Evolutionary conservation across 1,284 basidiomycete genomes (phyloP).

Genomic region (Cryptococcus depauperatus): DNA sequence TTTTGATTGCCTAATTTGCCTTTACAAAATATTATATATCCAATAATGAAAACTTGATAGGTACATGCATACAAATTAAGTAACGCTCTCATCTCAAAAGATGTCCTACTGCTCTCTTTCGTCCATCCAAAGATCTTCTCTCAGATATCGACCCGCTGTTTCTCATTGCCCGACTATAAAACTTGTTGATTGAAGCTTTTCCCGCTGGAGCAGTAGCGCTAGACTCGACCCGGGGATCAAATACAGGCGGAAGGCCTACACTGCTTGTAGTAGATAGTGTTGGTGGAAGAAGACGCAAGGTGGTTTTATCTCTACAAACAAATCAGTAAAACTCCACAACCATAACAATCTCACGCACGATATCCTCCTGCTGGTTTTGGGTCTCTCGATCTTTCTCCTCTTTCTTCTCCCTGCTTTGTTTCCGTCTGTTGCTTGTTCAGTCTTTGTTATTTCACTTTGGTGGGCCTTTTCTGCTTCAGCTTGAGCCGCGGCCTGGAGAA

Average conservation of each 20-base stretch:
- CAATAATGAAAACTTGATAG: no score
- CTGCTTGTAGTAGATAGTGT: slow-evolving; percentile 3
- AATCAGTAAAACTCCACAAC: background rate
- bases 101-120: slow-evolving; percentile 12
- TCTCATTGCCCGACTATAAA: slow-evolving; percentile 32
- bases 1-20: no score
- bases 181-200: slow-evolving; percentile 17
- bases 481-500: slow-evolving; percentile 12
- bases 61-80: no score
- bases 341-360: slow-evolving; percentile 10
- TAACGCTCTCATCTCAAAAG: background rate
- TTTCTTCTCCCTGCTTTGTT: slow-evolving; percentile 11
- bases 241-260: slow-evolving; percentile 20
- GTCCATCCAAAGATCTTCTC: slow-evolving; percentile 22
- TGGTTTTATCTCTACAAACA: slow-evolving; percentile 10
- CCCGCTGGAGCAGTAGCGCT: slow-evolving; percentile 1
- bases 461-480: slow-evolving; percentile 8
- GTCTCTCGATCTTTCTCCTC: slow-evolving; percentile 12
- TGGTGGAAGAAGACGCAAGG: slow-evolving; percentile 11
- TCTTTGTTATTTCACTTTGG: background rate
- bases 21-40: no score
- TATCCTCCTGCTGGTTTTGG: slow-evolving; percentile 7
- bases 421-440: slow-evolving; percentile 1
- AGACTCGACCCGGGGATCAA: slow-evolving; percentile 13
- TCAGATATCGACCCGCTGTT: slow-evolving; percentile 26